Percentiles rank a stretch among this genome's conserved stretches.
Conservation (phyloP, 371 early-diverging fungal species). For the Circinella umbellata region DNA sequence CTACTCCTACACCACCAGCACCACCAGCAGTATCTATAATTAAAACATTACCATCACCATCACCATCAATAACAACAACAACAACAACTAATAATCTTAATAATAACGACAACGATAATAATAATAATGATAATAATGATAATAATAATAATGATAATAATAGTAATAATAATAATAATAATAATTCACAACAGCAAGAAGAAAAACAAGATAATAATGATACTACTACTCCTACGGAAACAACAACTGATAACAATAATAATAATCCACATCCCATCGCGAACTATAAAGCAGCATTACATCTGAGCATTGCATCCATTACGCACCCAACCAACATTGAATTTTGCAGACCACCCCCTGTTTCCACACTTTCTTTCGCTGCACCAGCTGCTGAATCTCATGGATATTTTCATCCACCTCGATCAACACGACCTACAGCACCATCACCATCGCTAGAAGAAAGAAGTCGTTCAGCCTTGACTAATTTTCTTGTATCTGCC, state of each 20-base stretch:
- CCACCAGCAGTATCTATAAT: not conserved
- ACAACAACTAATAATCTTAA: no score
- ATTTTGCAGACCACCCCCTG: not conserved
- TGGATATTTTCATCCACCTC: not conserved
- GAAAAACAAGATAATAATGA: not conserved
- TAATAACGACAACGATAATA: no score
- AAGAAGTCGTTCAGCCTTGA: not conserved
- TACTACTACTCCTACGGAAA: no score
- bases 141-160: no score
- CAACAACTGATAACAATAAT: not conserved
- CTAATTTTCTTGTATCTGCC: not conserved
- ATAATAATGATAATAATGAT: no score
- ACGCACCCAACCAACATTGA: slow-evolving; percentile 8
- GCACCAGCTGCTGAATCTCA: not conserved
- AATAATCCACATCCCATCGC: not conserved
- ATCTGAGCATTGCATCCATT: slow-evolving; percentile 16
- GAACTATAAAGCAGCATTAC: not conserved
- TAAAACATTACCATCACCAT: no score
- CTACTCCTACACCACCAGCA: not conserved
- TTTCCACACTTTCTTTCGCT: not conserved
- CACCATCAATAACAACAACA: no score
- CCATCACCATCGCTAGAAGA: not conserved
- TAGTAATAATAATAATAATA: not conserved
- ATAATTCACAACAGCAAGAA: no score
- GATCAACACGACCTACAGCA: not conserved